Percentiles rank a stretch among this genome's conserved stretches.
Evolutionary conservation across 2,329 filamentous ascomycete genomes (phyloP).

Genomic region (Fusarium verticillioides): DNA sequence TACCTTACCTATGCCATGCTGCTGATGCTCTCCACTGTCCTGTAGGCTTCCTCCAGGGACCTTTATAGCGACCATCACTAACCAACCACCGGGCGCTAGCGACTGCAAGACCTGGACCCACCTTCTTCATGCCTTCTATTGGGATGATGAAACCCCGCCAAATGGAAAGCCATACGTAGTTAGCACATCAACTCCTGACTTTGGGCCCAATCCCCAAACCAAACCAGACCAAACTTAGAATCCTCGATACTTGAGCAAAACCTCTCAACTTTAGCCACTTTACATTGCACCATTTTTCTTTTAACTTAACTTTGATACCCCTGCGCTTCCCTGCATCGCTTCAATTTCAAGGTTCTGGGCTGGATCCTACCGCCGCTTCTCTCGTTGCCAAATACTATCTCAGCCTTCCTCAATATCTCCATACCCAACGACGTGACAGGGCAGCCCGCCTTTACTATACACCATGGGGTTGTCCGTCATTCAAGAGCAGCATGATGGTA

Average conservation of each 20-base stretch:
- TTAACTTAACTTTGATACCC: constrained; percentile 27
- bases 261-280: constrained; percentile 5
- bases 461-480: constrained; percentile 88
- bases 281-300: constrained; percentile 18
- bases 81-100: constrained; percentile 33
- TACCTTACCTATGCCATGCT: not conserved
- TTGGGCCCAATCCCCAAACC: constrained; percentile 13
- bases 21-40: not conserved
- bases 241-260: constrained; percentile 12
- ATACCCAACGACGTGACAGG: constrained; percentile 39
- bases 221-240: constrained; percentile 7
- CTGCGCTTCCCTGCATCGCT: constrained; percentile 11
- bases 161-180: not conserved
- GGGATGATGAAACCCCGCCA: constrained; percentile 43
- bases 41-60: not conserved
- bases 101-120: constrained; percentile 6
- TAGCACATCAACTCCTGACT: constrained; percentile 38
- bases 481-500: constrained; percentile 76
- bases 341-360: not conserved
- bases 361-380: constrained; percentile 1
- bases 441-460: constrained; percentile 49
- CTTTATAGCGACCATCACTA: constrained; percentile 24
- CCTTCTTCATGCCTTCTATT: constrained; percentile 23
- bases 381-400: constrained; percentile 2
- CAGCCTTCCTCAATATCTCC: constrained; percentile 9